Percentiles rank a stretch among this genome's conserved stretches.
Evolutionary conservation across 2,329 filamentous ascomycete genomes (phyloP).

Genomic region (Fusarium torulosum): DNA sequence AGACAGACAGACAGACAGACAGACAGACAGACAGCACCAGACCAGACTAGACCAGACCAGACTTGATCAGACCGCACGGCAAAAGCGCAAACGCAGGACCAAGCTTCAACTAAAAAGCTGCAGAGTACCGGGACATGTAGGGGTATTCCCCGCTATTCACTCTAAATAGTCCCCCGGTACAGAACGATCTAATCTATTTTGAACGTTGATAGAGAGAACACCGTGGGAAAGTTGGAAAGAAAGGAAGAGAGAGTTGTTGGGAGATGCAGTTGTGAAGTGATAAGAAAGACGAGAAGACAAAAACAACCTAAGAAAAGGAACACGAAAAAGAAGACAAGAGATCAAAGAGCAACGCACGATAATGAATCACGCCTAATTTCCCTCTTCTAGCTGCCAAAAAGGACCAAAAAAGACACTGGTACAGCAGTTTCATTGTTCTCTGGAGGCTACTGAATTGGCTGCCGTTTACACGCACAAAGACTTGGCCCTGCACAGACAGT

Average conservation of each 20-base stretch:
- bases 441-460: slow-evolving; percentile 39
- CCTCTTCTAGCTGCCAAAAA: slow-evolving; percentile 32
- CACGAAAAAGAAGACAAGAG: slow-evolving; percentile 13
- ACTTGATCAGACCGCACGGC: not conserved
- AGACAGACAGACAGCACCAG: not conserved
- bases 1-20: slow-evolving; percentile 16
- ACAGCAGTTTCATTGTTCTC: slow-evolving; percentile 45
- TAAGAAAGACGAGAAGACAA: slow-evolving; percentile 6
- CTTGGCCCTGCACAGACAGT: slow-evolving; percentile 37
- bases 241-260: slow-evolving; percentile 2
- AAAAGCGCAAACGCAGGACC: slow-evolving; percentile 43
- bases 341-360: slow-evolving; percentile 40
- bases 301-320: slow-evolving; percentile 8
- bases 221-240: slow-evolving; percentile 21
- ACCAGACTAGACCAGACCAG: slow-evolving; percentile 1
- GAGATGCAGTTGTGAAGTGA: slow-evolving; percentile 6
- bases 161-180: slow-evolving; percentile 8
- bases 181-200: slow-evolving; percentile 33
- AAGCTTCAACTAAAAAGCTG: slow-evolving; percentile 41
- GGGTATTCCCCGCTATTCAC: slow-evolving; percentile 28
- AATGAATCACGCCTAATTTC: slow-evolving; percentile 40
- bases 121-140: slow-evolving; percentile 48
- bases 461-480: slow-evolving; percentile 39
- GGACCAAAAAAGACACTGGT: slow-evolving; percentile 13
- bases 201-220: slow-evolving; percentile 23